phyloP scores from a whole-genome alignment of 169 alveolate species.

The Haemoproteus tartakovskyi region DNA sequence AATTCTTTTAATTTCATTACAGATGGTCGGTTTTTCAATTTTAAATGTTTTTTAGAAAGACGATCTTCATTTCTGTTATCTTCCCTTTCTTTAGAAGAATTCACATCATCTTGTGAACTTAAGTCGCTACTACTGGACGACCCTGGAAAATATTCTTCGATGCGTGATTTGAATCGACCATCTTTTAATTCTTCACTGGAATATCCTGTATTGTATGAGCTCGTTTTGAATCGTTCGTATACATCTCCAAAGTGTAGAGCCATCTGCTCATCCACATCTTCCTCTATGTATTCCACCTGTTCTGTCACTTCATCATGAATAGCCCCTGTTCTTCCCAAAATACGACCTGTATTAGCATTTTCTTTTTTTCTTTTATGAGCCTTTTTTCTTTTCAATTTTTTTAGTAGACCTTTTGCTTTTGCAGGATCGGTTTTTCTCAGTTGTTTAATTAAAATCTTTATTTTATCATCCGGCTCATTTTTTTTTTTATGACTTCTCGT shows the following conservation, averaged over 20 bases:
- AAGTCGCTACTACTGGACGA: too few species aligned
- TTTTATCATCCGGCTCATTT: too few species aligned
- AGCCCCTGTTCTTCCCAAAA: background rate
- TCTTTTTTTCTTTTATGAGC: slow-evolving; percentile 42
- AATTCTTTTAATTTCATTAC: slow-evolving; percentile 66
- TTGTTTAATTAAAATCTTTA: too few species aligned
- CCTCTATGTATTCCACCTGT: slow-evolving; percentile 56
- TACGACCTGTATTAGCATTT: background rate
- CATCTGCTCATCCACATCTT: slow-evolving; percentile 3
- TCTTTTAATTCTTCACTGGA: slow-evolving; percentile 3
- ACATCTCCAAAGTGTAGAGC: slow-evolving; percentile 22
- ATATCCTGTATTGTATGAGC: slow-evolving; percentile 17
- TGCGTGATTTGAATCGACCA: background rate
- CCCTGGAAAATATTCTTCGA: slow-evolving; percentile 5
- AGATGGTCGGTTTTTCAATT: slow-evolving; percentile 64
- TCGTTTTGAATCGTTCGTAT: slow-evolving; percentile 24
- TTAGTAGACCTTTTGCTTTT: slow-evolving; percentile 72
- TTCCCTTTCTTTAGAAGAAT: slow-evolving; percentile 1
- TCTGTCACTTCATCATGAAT: slow-evolving; percentile 1
- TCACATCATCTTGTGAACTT: slow-evolving; percentile 18
- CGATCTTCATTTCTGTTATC: slow-evolving; percentile 4
- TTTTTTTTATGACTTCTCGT: too few species aligned
- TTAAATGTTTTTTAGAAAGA: slow-evolving; percentile 52
- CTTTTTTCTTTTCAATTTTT: slow-evolving; percentile 64
- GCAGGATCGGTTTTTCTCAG: slow-evolving; percentile 70